Conservation (phyloP, 345 rosid genomes). For the Aethionema arabicum region DNA sequence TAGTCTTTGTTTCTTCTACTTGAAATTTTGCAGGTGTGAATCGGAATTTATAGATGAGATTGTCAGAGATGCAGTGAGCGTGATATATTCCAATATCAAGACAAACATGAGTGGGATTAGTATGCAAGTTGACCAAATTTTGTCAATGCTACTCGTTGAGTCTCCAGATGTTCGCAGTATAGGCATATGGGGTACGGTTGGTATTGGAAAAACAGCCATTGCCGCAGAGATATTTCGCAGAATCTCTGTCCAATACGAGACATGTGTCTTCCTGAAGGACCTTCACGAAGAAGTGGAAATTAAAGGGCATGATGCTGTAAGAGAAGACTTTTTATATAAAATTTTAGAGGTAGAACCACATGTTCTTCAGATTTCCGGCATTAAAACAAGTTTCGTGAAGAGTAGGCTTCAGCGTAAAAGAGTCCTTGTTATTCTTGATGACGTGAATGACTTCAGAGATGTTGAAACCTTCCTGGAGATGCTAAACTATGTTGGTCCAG, state of each 20-base stretch:
- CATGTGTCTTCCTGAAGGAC: constrained; percentile 40
- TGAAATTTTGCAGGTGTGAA: constrained; percentile 31
- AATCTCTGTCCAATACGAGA: constrained; percentile 40
- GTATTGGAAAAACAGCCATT: constrained; percentile 54
- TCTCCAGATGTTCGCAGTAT: constrained; percentile 27
- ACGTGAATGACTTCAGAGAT: constrained; percentile 34
- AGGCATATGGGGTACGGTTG: constrained; percentile 52
- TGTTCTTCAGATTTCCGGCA: not conserved
- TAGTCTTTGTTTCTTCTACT: not conserved
- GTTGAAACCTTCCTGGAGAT: constrained; percentile 10
- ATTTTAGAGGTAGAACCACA: constrained; percentile 20
- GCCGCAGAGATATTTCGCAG: constrained; percentile 40
- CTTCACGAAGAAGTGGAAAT: constrained; percentile 27
- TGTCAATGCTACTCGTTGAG: constrained; percentile 16
- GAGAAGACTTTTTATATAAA: constrained; percentile 20
- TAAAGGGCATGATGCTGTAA: constrained; percentile 16
- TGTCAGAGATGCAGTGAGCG: constrained; percentile 20
- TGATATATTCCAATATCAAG: not conserved
- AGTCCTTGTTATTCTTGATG: constrained; percentile 32
- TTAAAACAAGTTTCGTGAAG: constrained; percentile 22
- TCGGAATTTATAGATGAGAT: constrained; percentile 32
- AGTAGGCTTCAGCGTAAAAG: constrained; percentile 23
- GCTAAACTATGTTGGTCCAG: constrained; percentile 29
- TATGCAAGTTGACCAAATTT: constrained; percentile 22
- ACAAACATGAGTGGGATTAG: constrained; percentile 32